Conservation (phyloP, 495 filamentous ascomycete genomes). For the Melanomma pulvis-pyrius region DNA sequence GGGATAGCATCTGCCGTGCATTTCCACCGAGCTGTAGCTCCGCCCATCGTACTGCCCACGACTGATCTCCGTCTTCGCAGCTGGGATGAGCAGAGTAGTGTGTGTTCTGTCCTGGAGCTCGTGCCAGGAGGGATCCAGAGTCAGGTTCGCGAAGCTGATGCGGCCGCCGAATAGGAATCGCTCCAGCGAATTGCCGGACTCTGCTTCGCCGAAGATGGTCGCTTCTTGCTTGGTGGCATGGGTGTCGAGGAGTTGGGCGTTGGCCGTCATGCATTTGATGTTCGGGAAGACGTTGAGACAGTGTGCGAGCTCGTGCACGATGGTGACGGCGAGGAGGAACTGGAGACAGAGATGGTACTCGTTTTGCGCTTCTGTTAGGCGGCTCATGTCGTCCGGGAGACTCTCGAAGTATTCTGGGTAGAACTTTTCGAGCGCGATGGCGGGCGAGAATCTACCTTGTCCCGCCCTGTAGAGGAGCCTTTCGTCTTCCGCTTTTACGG, state of each 20-base stretch:
- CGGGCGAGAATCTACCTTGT: too few species aligned
- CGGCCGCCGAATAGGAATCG: background rate
- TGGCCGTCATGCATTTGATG: too few species aligned
- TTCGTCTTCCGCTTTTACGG: background rate
- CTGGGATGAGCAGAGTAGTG: too few species aligned
- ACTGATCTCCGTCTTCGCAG: too few species aligned
- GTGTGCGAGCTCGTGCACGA: slow-evolving; percentile 3
- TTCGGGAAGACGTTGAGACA: background rate
- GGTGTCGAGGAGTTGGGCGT: too few species aligned
- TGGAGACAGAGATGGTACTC: background rate
- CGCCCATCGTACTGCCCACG: too few species aligned
- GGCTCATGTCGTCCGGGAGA: background rate
- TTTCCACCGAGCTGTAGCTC: too few species aligned
- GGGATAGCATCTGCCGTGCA: too few species aligned
- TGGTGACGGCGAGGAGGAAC: background rate
- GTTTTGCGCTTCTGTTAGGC: background rate
- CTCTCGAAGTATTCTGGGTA: background rate
- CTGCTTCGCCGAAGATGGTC: background rate
- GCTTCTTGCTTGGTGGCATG: too few species aligned
- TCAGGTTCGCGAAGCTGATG: background rate
- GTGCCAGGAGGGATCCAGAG: background rate
- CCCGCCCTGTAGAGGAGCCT: too few species aligned
- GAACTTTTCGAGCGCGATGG: too few species aligned
- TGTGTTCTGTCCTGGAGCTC: background rate
- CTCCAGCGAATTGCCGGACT: background rate